phyloP scores from a whole-genome alignment of 2,329 filamentous ascomycete species.

The Diaporthe australafricana region DNA sequence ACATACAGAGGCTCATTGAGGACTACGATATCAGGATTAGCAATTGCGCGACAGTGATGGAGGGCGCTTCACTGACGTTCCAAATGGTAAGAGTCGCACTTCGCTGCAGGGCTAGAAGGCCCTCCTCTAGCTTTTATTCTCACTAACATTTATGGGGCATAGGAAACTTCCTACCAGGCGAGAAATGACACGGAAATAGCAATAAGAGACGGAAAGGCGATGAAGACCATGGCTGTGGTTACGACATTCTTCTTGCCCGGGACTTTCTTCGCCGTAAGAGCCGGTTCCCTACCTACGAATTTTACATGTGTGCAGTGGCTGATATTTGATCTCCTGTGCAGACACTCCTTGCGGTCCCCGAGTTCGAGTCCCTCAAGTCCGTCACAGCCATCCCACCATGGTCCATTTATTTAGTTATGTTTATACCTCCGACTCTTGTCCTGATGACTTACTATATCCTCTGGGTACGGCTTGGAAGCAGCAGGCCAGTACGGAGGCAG shows the following conservation, averaged over 20 bases:
- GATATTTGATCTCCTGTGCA: not conserved
- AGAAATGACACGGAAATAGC: conserved; percentile 34
- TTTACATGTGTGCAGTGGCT: not conserved
- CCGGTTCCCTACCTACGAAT: not conserved
- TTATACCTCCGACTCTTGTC: not conserved
- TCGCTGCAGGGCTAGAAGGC: not conserved
- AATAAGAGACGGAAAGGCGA: conserved; percentile 33
- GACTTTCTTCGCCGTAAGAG: conserved; percentile 34
- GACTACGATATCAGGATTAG: conserved; percentile 31
- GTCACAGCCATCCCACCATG: not conserved
- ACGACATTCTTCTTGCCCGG: conserved; percentile 35
- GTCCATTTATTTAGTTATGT: conserved; percentile 1
- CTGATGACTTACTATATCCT: not conserved
- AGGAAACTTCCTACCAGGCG: conserved; percentile 7
- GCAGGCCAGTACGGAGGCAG: not conserved
- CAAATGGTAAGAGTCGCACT: conserved; percentile 19
- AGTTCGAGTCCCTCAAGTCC: conserved; percentile 25
- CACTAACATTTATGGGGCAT: too few species aligned
- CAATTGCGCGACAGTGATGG: conserved; percentile 32
- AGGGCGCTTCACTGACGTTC: conserved; percentile 31
- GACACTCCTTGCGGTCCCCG: conserved; percentile 33
- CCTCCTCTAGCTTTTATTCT: not conserved
- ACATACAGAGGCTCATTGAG: conserved; percentile 25
- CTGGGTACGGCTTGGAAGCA: not conserved
- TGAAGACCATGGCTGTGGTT: conserved; percentile 35